Conservation (phyloP, 495 filamentous ascomycete genomes). For the Tuber borchii region DNA sequence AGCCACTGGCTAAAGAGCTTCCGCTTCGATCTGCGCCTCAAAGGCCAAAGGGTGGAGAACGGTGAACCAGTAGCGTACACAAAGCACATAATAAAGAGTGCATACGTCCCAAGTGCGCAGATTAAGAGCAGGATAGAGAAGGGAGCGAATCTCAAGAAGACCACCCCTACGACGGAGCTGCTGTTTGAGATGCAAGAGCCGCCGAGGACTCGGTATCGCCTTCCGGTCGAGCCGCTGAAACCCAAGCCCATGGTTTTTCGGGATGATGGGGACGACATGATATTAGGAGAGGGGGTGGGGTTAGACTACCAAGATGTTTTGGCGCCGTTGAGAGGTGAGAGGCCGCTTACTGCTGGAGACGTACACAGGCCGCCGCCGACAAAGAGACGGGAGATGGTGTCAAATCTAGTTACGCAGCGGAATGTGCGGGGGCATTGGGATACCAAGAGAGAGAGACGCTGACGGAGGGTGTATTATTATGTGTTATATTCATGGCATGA, state of each 20-base stretch:
- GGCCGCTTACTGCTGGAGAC: background rate
- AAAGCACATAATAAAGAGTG: slow-evolving; percentile 81
- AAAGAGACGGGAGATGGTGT: background rate
- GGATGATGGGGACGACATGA: background rate
- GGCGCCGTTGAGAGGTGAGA: background rate
- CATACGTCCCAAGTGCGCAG: slow-evolving; percentile 74
- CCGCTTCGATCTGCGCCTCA: slow-evolving; percentile 85
- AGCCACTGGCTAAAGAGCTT: slow-evolving; percentile 87
- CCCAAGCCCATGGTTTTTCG: background rate
- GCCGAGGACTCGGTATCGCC: background rate
- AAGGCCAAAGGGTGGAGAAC: slow-evolving; percentile 64
- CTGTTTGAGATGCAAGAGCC: background rate
- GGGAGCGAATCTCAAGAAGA: slow-evolving; percentile 44
- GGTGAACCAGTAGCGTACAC: slow-evolving; percentile 76
- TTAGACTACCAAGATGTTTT: background rate
- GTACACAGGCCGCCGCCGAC: background rate
- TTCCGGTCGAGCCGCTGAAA: background rate
- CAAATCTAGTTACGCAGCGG: background rate
- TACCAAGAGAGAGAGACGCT: background rate
- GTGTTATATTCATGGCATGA: background rate
- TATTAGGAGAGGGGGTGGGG: background rate
- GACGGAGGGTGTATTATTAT: background rate
- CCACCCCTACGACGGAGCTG: slow-evolving; percentile 31
- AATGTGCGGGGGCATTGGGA: background rate
- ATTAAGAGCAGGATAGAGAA: slow-evolving; percentile 62